phyloP scores from a whole-genome alignment of 1,284 basidiomycete species.

The Cutaneotrichosporon arboriforme region DNA sequence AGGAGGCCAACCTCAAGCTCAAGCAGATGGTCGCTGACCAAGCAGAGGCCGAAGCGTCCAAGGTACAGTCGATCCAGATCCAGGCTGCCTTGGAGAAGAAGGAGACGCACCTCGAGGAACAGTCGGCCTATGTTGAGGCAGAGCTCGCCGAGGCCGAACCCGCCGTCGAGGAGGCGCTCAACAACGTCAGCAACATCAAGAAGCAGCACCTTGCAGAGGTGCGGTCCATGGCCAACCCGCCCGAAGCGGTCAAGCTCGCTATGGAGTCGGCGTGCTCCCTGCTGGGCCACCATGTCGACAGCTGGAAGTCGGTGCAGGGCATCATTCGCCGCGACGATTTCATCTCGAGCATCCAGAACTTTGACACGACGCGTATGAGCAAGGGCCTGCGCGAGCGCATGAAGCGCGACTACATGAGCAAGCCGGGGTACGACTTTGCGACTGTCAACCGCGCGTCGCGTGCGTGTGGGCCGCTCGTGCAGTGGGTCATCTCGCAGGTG shows the following conservation, averaged over 20 bases:
- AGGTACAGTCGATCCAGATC: conserved; percentile 90
- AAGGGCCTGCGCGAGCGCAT: conserved; percentile 82
- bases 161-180: conserved; percentile 88
- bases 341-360: conserved; percentile 93
- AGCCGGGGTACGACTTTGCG: conserved; percentile 91
- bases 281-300: conserved; percentile 88
- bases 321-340: conserved; percentile 98
- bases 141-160: conserved; percentile 98
- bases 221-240: conserved; percentile 96
- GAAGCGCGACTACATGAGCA: conserved; percentile 87
- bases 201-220: conserved; percentile 96
- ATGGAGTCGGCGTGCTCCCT: conserved; percentile 99
- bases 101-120: conserved; percentile 82
- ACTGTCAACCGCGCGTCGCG: conserved; percentile 90
- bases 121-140: conserved; percentile 80
- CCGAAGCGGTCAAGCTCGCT: conserved; percentile 92
- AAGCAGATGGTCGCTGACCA: conserved; percentile 98
- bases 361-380: conserved; percentile 93
- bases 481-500: conserved; percentile 97
- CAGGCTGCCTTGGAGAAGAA: conserved; percentile 89
- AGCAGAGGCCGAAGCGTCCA: conserved; percentile 97
- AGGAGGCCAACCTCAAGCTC: conserved; percentile 93
- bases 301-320: conserved; percentile 93
- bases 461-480: conserved; percentile 96
- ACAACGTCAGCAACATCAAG: conserved; percentile 96